Evolutionary conservation across 805 yeast species (phyloP), one percentile per base, ranked within the genome.

Genomic region (Komagataella populi): DNA sequence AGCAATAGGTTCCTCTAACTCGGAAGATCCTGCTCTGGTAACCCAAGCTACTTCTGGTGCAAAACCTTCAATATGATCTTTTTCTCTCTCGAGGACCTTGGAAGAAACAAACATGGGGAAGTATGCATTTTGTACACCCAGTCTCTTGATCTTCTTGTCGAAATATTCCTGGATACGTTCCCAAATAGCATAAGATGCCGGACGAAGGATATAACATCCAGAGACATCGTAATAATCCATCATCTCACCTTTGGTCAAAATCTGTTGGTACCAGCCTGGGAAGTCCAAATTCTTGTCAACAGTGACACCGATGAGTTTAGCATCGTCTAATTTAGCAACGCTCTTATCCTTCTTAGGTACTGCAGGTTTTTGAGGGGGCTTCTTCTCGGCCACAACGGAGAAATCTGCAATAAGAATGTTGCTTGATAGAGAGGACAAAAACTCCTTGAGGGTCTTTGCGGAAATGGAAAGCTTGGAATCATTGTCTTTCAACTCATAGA

Each of bases 31-130:
- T 51, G 99, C 99, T 62, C 76, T 81, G 52, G 99, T 93, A 59
- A 93, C 99, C 99, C 99, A 93, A 23, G 99, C 99, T 52, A 93
- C 99, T 71, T 93, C 99, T 23, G 99, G 99, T 48, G 99, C 99
- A 67, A 93, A 93, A 47, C 99, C 99, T 70, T 93, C 99, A 60
- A 93, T 81, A 67, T 93, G 99, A 65, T 93, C 99, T 71, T 93
- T 93, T 75, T 93, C 99, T 72, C 83, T 88, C 72, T 95, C 98
- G 62, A 93, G 75, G 20, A 95, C 99, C 60, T 82, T 80, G 48
- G 87, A 75, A 7, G 97, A 89, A 49, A 93, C 98, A 64, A 93
- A 93, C 97, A 93, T 87, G 57, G 99, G 99, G 85, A 93, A 93
- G 69, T 91, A 91, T 23, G 97, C 84, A 70, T 93, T 93, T 62